These are phyloP conservation scores for Lithospermum erythrorhizon DNA, from an alignment of 257 asterid genomes.

Conservation along the genomic window DNA sequence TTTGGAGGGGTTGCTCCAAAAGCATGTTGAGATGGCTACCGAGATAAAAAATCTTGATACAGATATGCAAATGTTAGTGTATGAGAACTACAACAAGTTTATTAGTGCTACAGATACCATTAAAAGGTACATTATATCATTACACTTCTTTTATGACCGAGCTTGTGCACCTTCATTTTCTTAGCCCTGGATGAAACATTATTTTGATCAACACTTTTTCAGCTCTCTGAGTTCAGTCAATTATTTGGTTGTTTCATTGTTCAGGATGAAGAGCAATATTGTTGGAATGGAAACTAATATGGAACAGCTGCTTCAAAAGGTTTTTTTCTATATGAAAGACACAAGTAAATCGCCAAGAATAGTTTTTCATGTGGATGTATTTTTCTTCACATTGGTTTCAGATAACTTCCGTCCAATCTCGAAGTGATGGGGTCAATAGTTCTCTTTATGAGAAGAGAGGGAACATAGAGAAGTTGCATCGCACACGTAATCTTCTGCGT, in stretches of 20 bases:
- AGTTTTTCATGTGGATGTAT: slow-evolving; percentile 2
- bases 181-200: background rate
- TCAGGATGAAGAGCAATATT: slow-evolving; percentile 94
- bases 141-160: too few relatives aligned
- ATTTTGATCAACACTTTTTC: background rate
- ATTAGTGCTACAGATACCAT: slow-evolving; percentile 96
- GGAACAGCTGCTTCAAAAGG: slow-evolving; percentile 99
- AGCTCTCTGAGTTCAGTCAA: background rate
- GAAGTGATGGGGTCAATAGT: slow-evolving; percentile 94
- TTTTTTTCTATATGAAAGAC: slow-evolving; percentile 14
- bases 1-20: slow-evolving; percentile 89
- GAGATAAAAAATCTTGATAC: slow-evolving; percentile 96
- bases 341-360: slow-evolving; percentile 1
- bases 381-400: slow-evolving; percentile 23
- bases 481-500: slow-evolving; percentile 85
- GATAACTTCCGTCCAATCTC: slow-evolving; percentile 94
- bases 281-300: slow-evolving; percentile 96
- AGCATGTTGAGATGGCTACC: slow-evolving; percentile 98
- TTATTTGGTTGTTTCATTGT: slow-evolving; percentile 4
- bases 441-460: slow-evolving; percentile 94
- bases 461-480: slow-evolving; percentile 93
- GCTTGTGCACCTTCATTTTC: background rate
- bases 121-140: slow-evolving; percentile 45
- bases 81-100: slow-evolving; percentile 97
- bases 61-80: slow-evolving; percentile 96